Evolutionary conservation across 192 early-diverging fungal species (phyloP), one percentile per base, ranked within the genome.

Genomic region (Obelidium mucronatum): DNA sequence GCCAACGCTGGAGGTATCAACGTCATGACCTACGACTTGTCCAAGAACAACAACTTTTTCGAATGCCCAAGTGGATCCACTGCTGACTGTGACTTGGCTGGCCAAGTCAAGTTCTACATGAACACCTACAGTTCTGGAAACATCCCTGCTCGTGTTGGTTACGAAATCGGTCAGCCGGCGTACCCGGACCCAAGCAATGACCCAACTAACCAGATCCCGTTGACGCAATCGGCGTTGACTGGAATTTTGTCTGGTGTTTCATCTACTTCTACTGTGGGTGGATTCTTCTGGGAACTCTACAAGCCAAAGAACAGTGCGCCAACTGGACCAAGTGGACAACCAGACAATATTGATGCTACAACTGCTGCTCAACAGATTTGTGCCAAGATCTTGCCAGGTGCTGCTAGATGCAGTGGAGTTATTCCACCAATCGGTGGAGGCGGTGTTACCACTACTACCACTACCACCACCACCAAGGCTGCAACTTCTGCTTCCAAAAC

Each of bases 51-150:
- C 24, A 8, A 34, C 8, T 54, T 26, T 44, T 53, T 24, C 33
- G 67, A 68, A 54, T 68, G 67, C 40, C 67, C 67, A 17, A 19
- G 8, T 24, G 55, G 24, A 22, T 28, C 55, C 30, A 58, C 55
- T 24, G 11, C 55, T 8, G 55, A 58, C 30, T 74, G 73, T 52
- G 73, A 74, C 37, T 40, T 74, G 24, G 42, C 37, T 17, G 73
- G 61, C 34, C 73, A 74, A 54, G 60, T 74, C 28, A 33, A 40
- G n/a, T 74, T 74, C 58, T 74, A 63, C 73, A 74, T 74, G 73
- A 33, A 35, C 73, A 64, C 60, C 15, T 74, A 64, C 40, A 28
- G 59, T 39, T 19, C 39, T 19, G 61, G 37, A 24, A 40, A 40
- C 19, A 74, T 74, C 60, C 59, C 73, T 31, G 73, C 73, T 6